Percentiles rank a stretch among this genome's conserved stretches.
Evolutionary conservation across 371 early-diverging fungal species (phyloP).

Genomic region (Mucor circinelloides): DNA sequence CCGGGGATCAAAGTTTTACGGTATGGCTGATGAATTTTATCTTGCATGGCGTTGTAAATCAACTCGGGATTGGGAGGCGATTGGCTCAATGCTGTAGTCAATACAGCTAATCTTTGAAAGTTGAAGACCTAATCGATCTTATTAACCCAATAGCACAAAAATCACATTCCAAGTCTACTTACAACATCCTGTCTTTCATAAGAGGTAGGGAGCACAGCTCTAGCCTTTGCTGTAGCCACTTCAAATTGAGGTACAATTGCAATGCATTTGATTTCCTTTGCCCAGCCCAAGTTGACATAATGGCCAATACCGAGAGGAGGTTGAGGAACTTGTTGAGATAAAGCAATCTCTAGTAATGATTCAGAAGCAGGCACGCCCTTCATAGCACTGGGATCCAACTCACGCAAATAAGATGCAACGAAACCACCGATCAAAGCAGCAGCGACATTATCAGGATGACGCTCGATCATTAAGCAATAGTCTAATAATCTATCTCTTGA

Average conservation of each 20-base stretch:
- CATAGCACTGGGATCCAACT: slow-evolving; percentile 58
- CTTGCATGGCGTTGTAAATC: slow-evolving; percentile 91
- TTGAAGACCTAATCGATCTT: slow-evolving; percentile 74
- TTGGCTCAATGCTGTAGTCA: slow-evolving; percentile 79
- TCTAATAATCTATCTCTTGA: slow-evolving; percentile 79
- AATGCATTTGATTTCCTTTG: slow-evolving; percentile 75
- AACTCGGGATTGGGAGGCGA: slow-evolving; percentile 70
- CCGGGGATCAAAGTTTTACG: slow-evolving; percentile 92
- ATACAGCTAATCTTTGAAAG: slow-evolving; percentile 89
- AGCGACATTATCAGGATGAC: slow-evolving; percentile 97
- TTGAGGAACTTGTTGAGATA: slow-evolving; percentile 43
- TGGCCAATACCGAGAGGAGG: slow-evolving; percentile 72
- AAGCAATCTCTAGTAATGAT: slow-evolving; percentile 46
- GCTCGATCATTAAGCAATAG: slow-evolving; percentile 86
- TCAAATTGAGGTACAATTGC: slow-evolving; percentile 91
- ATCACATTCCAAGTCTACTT: slow-evolving; percentile 29
- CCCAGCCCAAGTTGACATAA: slow-evolving; percentile 69
- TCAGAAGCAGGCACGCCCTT: slow-evolving; percentile 62
- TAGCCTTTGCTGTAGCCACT: slow-evolving; percentile 88
- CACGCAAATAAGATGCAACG: slow-evolving; percentile 79
- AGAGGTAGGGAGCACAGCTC: slow-evolving; percentile 80
- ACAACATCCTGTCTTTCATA: slow-evolving; percentile 84
- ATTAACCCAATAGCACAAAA: background rate
- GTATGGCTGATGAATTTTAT: slow-evolving; percentile 94
- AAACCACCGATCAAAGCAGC: slow-evolving; percentile 94